Percentiles rank a stretch among this genome's conserved stretches.
phyloP scores from a whole-genome alignment of 1,139 yeast species.

The Groenewaldozyma sp. region DNA sequence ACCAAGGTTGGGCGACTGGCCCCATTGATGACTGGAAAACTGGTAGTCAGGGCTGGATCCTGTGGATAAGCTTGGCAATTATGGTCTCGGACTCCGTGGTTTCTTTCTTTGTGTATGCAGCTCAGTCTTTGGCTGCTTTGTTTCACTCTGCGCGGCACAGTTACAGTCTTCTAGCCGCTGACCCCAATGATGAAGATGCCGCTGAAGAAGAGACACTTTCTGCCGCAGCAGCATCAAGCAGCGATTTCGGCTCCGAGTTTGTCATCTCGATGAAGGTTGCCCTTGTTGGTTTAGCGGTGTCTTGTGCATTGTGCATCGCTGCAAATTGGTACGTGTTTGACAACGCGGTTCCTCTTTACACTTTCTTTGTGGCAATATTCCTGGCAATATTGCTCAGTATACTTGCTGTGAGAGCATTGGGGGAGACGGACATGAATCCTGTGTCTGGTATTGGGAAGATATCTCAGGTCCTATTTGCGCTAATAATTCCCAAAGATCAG shows the following conservation, averaged over 20 bases:
- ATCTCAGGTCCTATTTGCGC: conserved; percentile 80
- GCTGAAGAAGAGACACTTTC: conserved; percentile 25
- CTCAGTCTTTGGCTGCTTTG: conserved; percentile 16
- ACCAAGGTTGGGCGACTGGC: conserved; percentile 80
- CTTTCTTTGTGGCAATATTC: conserved; percentile 57
- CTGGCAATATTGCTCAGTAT: conserved; percentile 73
- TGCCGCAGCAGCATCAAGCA: conserved; percentile 29
- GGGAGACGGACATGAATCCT: conserved; percentile 94
- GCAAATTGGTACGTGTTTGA: conserved; percentile 65
- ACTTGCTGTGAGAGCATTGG: conserved; percentile 85
- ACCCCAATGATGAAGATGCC: conserved; percentile 11
- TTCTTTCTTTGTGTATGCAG: conserved; percentile 59
- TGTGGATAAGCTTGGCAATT: conserved; percentile 87
- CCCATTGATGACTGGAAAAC: conserved; percentile 83
- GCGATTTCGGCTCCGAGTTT: conserved; percentile 35
- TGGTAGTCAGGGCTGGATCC: conserved; percentile 96
- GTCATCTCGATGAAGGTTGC: conserved; percentile 47
- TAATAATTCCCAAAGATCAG: conserved; percentile 62
- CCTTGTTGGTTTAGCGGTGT: conserved; percentile 49
- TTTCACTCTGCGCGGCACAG: conserved; percentile 3
- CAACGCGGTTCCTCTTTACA: conserved; percentile 56
- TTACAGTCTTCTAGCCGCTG: conserved; percentile 7
- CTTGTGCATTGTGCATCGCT: conserved; percentile 58
- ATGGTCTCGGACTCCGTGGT: conserved; percentile 91
- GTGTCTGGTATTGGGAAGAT: conserved; percentile 94